Percentiles rank a stretch among this genome's conserved stretches.
phyloP scores from a whole-genome alignment of 768 basidiomycete genomes.

The Serendipita sp. region DNA sequence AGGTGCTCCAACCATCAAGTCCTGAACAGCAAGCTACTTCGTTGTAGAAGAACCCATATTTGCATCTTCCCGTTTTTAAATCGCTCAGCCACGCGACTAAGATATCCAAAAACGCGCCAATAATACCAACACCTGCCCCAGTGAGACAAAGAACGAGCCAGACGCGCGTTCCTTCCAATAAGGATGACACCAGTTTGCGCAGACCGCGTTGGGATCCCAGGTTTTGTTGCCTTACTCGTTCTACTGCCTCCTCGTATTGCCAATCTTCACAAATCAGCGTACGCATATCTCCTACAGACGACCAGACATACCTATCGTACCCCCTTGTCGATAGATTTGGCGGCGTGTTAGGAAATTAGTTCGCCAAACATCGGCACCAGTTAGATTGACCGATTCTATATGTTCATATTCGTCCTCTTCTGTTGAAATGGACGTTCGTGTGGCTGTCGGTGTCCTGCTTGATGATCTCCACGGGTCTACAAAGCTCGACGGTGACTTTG shows the following conservation, averaged over 20 bases:
- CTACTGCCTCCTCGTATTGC: slow-evolving; percentile 47
- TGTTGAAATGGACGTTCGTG: background rate
- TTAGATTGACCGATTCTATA: background rate
- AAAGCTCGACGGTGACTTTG: background rate
- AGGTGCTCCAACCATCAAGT: slow-evolving; percentile 27
- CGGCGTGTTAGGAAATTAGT: background rate
- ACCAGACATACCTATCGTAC: background rate
- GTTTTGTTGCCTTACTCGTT: slow-evolving; percentile 38
- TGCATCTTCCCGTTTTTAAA: slow-evolving; percentile 50
- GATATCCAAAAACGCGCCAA: slow-evolving; percentile 58
- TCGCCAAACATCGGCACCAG: background rate
- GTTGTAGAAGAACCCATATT: slow-evolving; percentile 56
- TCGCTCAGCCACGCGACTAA: slow-evolving; percentile 62
- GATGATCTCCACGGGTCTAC: background rate
- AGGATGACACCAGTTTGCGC: slow-evolving; percentile 37
- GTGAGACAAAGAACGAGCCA: slow-evolving; percentile 56
- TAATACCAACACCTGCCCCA: slow-evolving; percentile 49
- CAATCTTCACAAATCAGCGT: slow-evolving; percentile 27
- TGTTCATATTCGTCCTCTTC: background rate
- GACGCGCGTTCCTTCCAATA: slow-evolving; percentile 40
- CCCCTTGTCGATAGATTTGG: background rate
- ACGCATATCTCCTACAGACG: background rate
- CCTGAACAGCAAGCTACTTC: slow-evolving; percentile 56
- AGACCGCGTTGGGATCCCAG: slow-evolving; percentile 30
- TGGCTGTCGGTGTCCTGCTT: background rate